Base-by-base conservation (phyloP, 2,329 filamentous ascomycete genomes). In the Immersiporthe knoxdaviesiana region DNA sequence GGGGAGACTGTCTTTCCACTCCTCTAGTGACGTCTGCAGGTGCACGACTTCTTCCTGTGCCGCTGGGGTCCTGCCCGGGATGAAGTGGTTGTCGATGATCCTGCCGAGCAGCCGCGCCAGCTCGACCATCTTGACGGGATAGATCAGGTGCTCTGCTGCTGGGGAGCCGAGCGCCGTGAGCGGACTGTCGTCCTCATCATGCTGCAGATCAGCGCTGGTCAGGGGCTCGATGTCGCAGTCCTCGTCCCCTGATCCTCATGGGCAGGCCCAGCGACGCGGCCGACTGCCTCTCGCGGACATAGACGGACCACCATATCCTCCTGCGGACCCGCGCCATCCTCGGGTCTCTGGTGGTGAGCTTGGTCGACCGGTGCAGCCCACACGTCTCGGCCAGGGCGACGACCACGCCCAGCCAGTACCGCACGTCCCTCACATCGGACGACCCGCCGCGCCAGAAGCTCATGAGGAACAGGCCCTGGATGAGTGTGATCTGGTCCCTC, bases 171-270 rank as follows among this genome's bases (percentile, higher is more conserved):
- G 77, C 1, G 71, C 61, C 1, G 76, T 74, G 12, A 72, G 64
- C 5, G 72, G 64, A 3, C 70, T 66, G 32, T 72, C 72, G 5
- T 73, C 70, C 8, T 72, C 71, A 50, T 79, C 77, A 1, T 76
- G 76, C 24, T 78, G 76, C 3, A 80, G 70, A 62, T 81, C 79
- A 16, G 74, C 68, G 0, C 74, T 68, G 7, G 72, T 75, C 11
- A 81, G 65, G 0, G 77, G 76, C 68, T 81, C 79, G 52, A 80
- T 78, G 30, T 81, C 79, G 59, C 79, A 80, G 67, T 81, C 79
- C 37, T 80, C 78, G 37, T 81, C 79, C n/a, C 59, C 79, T 69
- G 21, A 81, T 80, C 16, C 79, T 74, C 47, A 79, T 79, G 0
- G 79, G 79, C 1, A 81, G 71, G 0, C 79, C 79, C 0, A 80